These are phyloP conservation scores for Vigna hirtella DNA, from an alignment of 306 rosid species.

Conservation along the genomic window DNA sequence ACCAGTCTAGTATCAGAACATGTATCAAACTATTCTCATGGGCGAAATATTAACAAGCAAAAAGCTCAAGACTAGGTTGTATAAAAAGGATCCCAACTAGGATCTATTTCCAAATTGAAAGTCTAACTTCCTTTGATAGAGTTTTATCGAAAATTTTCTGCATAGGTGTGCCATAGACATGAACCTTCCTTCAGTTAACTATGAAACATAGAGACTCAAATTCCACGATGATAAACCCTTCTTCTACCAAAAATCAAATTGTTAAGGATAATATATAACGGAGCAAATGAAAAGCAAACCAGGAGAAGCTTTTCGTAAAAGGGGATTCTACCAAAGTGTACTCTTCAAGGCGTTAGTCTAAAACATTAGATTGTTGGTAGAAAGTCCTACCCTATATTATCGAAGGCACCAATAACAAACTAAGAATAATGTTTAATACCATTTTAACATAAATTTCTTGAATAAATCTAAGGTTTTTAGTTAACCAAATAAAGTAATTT, in stretches of 20 bases:
- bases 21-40: neutral
- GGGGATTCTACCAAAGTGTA: neutral
- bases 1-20: neutral
- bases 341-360: neutral
- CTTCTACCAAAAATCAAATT: constrained; percentile 10
- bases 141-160: constrained; percentile 18
- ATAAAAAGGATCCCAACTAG: constrained; percentile 40
- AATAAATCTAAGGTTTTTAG: too few relatives aligned
- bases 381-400: too few relatives aligned
- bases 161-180: constrained; percentile 2
- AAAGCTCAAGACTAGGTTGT: constrained; percentile 57
- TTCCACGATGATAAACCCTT: constrained; percentile 71
- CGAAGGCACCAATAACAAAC: too few relatives aligned
- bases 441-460: too few relatives aligned
- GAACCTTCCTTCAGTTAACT: neutral
- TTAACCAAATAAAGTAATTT: too few relatives aligned
- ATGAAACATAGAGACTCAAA: constrained; percentile 45
- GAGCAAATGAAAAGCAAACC: constrained; percentile 80
- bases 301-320: constrained; percentile 68
- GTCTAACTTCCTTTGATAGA: constrained; percentile 28
- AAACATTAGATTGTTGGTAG: neutral
- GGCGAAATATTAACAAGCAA: constrained; percentile 29
- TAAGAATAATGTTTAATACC: too few relatives aligned
- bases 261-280: constrained; percentile 51
- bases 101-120: constrained; percentile 21